These are phyloP conservation scores for Plasmodium ovale DNA, from an alignment of 169 alveolate species.

Conservation along the genomic window DNA sequence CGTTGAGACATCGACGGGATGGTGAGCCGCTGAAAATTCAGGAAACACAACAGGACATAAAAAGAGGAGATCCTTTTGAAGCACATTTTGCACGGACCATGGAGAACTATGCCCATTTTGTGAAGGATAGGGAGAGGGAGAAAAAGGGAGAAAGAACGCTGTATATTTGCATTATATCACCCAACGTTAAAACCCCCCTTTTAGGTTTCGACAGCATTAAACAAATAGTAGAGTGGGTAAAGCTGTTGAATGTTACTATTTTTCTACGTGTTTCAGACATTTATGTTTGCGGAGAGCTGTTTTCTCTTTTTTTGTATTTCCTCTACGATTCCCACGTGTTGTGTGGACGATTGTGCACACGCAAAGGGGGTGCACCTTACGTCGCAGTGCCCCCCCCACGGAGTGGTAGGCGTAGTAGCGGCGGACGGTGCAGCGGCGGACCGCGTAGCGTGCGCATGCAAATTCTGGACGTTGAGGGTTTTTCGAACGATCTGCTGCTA, in stretches of 20 bases:
- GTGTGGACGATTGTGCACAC: neutral
- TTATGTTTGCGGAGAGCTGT: slow-evolving; percentile 38
- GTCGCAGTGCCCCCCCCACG: no score
- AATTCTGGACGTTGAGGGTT: neutral
- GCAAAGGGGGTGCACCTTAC: neutral
- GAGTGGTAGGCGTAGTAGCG: no score
- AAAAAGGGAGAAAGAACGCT: neutral
- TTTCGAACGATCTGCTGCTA: slow-evolving; percentile 16
- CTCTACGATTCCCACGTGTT: slow-evolving; percentile 13
- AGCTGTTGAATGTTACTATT: slow-evolving; percentile 13
- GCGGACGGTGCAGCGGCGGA: no score
- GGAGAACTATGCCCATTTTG: no score
- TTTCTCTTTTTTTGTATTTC: slow-evolving; percentile 34
- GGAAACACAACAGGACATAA: no score
- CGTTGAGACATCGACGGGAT: no score
- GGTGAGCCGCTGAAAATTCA: no score
- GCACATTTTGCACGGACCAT: no score
- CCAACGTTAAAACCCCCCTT: slow-evolving; percentile 10
- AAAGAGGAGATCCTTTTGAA: no score
- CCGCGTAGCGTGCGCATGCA: neutral
- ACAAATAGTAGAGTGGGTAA: slow-evolving; percentile 42
- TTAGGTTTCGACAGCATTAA: neutral
- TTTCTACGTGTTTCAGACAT: slow-evolving; percentile 27
- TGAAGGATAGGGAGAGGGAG: no score
- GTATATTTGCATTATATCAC: slow-evolving; percentile 64